These are phyloP conservation scores for Cinchona pubescens DNA, from an alignment of 257 asterid species.

Conservation along the genomic window DNA sequence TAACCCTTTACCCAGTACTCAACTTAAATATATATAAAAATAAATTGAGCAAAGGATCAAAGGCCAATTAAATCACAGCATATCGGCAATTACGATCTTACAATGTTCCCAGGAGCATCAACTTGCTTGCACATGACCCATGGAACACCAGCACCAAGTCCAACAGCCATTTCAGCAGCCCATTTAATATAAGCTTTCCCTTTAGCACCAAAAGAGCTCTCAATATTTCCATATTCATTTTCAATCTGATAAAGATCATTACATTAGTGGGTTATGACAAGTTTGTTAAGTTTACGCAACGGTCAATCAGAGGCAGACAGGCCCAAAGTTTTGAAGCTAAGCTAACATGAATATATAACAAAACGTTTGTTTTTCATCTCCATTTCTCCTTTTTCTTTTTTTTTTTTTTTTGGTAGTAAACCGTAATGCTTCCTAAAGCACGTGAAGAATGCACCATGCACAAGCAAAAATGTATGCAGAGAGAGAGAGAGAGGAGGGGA, in stretches of 20 bases:
- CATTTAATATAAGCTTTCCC: constrained; percentile 77
- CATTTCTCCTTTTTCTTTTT: neutral
- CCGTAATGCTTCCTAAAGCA: constrained; percentile 1
- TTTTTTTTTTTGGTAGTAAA: no score
- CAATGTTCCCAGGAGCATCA: constrained; percentile 92
- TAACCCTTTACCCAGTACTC: neutral
- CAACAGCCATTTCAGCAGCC: constrained; percentile 97
- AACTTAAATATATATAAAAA: neutral
- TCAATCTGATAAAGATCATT: constrained; percentile 59
- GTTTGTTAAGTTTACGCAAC: no score
- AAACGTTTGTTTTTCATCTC: neutral
- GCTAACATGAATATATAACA: neutral
- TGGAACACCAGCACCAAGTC: constrained; percentile 92
- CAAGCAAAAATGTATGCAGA: neutral
- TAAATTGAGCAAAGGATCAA: neutral
- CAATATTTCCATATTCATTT: constrained; percentile 89
- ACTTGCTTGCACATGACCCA: constrained; percentile 97
- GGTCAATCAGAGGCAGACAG: neutral
- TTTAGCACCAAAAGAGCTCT: constrained; percentile 60
- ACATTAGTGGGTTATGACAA: neutral
- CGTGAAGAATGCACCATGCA: neutral
- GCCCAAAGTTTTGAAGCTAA: neutral
- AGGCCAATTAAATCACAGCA: neutral
- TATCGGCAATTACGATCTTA: constrained; percentile 35
- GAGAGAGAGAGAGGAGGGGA: neutral